These are phyloP conservation scores for Fomitopsis palustris DNA, from an alignment of 1,284 basidiomycete species.

Conservation along the genomic window DNA sequence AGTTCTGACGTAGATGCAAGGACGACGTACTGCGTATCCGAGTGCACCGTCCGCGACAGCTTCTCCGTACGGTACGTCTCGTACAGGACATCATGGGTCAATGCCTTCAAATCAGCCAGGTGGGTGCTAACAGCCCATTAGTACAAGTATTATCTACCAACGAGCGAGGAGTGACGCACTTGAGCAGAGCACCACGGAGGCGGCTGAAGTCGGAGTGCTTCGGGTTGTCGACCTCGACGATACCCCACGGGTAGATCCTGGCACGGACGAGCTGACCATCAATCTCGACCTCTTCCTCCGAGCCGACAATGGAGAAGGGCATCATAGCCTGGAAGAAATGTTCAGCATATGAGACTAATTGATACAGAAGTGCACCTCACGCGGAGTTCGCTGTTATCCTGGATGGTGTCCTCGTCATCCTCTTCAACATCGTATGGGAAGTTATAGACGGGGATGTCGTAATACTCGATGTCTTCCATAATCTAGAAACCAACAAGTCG, in stretches of 20 bases:
- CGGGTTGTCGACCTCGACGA: slow-evolving; percentile 98
- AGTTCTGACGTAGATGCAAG: background rate
- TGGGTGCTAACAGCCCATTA: slow-evolving; percentile 66
- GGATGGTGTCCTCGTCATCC: slow-evolving; percentile 98
- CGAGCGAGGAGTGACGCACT: slow-evolving; percentile 43
- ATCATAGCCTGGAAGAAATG: slow-evolving; percentile 61
- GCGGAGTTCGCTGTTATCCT: slow-evolving; percentile 94
- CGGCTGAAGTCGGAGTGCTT: slow-evolving; percentile 97
- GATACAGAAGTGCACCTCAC: slow-evolving; percentile 33
- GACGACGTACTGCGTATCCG: slow-evolving; percentile 70
- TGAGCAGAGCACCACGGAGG: slow-evolving; percentile 86
- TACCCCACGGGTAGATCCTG: slow-evolving; percentile 96
- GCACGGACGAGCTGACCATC: slow-evolving; percentile 91
- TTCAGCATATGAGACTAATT: background rate
- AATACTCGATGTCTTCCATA: slow-evolving; percentile 99
- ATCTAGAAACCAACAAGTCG: slow-evolving; percentile 50
- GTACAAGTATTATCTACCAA: background rate
- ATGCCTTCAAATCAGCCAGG: slow-evolving; percentile 88
- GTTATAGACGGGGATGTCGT: slow-evolving; percentile 98
- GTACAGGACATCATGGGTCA: slow-evolving; percentile 93
- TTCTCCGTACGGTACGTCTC: slow-evolving; percentile 99
- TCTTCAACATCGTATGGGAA: slow-evolving; percentile 99
- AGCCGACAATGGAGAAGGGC: slow-evolving; percentile 97
- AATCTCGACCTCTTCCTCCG: slow-evolving; percentile 94
- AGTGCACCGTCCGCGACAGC: slow-evolving; percentile 87